These are phyloP conservation scores for Cyamopsis tetragonoloba DNA, from an alignment of 306 rosid species.

Conservation along the genomic window DNA sequence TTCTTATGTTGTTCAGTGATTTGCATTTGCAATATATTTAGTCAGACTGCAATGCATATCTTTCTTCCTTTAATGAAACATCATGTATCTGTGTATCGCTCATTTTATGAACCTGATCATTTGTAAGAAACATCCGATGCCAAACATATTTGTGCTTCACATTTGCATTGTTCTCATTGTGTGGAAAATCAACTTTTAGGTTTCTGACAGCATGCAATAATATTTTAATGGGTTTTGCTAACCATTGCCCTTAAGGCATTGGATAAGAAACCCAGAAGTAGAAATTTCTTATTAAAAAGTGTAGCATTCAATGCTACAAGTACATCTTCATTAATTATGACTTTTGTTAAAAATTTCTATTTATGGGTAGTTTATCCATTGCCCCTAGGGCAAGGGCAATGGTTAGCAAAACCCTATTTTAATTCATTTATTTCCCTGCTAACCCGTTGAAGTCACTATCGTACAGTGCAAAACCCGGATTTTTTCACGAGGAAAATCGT, in stretches of 20 bases:
- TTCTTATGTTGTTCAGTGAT: slow-evolving; percentile 10
- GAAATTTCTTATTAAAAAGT: no score
- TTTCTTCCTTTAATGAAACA: slow-evolving; percentile 3
- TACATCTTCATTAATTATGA: no score
- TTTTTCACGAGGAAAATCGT: slow-evolving; percentile 85
- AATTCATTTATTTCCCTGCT: slow-evolving; percentile 8
- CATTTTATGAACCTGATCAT: slow-evolving; percentile 2
- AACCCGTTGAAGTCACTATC: slow-evolving; percentile 31
- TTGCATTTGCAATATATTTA: slow-evolving; percentile 18
- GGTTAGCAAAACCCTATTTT: no score
- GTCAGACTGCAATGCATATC: neutral
- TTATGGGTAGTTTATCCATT: no score
- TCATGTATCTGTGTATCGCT: neutral
- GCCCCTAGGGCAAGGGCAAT: no score
- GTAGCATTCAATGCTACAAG: no score
- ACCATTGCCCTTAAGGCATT: no score
- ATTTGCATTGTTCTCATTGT: slow-evolving; percentile 6
- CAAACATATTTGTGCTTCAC: neutral
- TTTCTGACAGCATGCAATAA: neutral
- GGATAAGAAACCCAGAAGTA: no score
- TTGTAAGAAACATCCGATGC: slow-evolving; percentile 8
- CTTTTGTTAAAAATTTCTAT: no score
- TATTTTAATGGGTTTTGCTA: no score
- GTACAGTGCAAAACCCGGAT: slow-evolving; percentile 92
- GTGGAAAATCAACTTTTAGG: neutral